These are phyloP conservation scores for Xylaria sp. DNA, from an alignment of 2,329 filamentous ascomycete genomes.

Conservation along the genomic window DNA sequence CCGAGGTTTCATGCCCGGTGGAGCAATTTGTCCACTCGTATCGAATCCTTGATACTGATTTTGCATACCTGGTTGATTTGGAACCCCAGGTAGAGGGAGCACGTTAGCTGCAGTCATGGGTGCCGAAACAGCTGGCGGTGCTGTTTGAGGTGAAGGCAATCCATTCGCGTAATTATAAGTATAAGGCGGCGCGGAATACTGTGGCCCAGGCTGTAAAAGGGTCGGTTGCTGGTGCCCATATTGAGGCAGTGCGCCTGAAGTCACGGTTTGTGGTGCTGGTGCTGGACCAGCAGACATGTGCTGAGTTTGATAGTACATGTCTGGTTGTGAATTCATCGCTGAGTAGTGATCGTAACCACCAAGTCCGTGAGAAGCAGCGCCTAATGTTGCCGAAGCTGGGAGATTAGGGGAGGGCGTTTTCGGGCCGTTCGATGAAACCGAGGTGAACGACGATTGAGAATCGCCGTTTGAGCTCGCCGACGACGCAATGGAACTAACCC, in stretches of 20 bases:
- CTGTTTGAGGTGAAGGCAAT: conserved; percentile 81
- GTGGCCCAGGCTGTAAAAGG: conserved; percentile 77
- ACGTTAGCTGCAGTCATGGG: conserved; percentile 75
- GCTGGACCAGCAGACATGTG: conserved; percentile 83
- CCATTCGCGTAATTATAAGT: conserved; percentile 82
- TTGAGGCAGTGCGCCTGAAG: conserved; percentile 77
- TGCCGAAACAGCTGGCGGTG: conserved; percentile 72
- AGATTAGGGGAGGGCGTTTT: conserved; percentile 83
- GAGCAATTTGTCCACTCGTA: conserved; percentile 90
- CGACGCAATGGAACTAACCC: conserved; percentile 78
- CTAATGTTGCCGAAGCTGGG: conserved; percentile 60
- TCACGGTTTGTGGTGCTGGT: conserved; percentile 79
- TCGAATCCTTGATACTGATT: conserved; percentile 75
- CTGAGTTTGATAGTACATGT: conserved; percentile 83
- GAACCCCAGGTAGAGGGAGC: conserved; percentile 74
- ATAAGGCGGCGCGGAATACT: conserved; percentile 74
- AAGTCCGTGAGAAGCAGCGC: conserved; percentile 54
- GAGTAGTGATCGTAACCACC: conserved; percentile 58
- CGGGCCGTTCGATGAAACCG: conserved; percentile 69
- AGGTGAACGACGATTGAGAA: conserved; percentile 66
- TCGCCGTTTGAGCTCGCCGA: conserved; percentile 63
- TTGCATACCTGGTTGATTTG: conserved; percentile 62
- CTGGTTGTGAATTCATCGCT: conserved; percentile 85
- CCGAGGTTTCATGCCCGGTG: conserved; percentile 93
- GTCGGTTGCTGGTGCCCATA: conserved; percentile 84